Conservation (phyloP, 2,329 filamentous ascomycete genomes). For the Calonectria multiphialidica region DNA sequence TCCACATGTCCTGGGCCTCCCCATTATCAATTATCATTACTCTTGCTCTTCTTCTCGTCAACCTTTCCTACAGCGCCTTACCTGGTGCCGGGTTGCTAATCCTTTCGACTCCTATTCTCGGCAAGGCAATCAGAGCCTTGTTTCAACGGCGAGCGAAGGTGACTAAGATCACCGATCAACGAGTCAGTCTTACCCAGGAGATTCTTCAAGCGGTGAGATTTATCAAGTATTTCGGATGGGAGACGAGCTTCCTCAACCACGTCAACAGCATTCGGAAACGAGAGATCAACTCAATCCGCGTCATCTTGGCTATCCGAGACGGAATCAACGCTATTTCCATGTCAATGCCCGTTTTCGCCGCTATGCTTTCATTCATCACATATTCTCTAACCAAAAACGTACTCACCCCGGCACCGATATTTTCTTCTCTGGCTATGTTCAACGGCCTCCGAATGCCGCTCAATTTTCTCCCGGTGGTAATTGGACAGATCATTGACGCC, state of each 20-base stretch:
- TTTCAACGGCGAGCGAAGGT: constrained; percentile 4
- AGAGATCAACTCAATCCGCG: constrained; percentile 9
- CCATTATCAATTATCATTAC: constrained; percentile 9
- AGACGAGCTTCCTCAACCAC: constrained; percentile 2
- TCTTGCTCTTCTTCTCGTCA: constrained; percentile 10
- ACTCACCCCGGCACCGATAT: background rate
- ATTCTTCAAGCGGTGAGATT: constrained; percentile 4
- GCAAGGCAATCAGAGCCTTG: background rate
- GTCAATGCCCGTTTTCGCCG: constrained; percentile 8
- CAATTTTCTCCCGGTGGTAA: constrained; percentile 8
- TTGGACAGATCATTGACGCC: constrained; percentile 9
- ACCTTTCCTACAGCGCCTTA: constrained; percentile 19
- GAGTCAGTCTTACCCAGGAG: constrained; percentile 13
- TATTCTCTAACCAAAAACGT: constrained; percentile 3
- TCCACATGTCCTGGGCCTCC: constrained; percentile 15
- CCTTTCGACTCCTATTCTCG: constrained; percentile 3
- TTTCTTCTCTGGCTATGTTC: constrained; percentile 13
- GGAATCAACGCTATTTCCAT: constrained; percentile 8
- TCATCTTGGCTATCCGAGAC: constrained; percentile 2
- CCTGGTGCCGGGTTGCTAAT: constrained; percentile 13
- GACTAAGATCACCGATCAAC: constrained; percentile 7
- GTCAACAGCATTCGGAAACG: background rate
- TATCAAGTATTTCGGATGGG: constrained; percentile 16
- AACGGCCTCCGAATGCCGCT: constrained; percentile 13
- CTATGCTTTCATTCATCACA: constrained; percentile 16